phyloP scores from a whole-genome alignment of 2,329 filamentous ascomycete species.

The Fusarium continuum region DNA sequence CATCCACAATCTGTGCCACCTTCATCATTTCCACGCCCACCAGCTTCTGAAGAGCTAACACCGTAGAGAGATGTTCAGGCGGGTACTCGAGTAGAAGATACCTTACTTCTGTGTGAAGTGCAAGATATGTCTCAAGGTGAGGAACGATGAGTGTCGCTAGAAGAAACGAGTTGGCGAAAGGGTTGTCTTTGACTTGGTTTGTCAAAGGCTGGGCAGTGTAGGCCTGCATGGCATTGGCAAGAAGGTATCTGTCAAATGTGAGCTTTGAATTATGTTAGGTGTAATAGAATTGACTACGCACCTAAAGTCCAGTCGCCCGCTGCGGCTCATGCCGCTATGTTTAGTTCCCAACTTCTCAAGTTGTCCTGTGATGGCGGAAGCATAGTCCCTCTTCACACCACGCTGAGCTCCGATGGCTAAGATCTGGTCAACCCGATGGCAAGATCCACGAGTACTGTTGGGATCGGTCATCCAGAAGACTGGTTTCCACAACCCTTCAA shows the following conservation, averaged over 20 bases:
- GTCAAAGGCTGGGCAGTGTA: constrained; percentile 61
- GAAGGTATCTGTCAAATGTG: constrained; percentile 59
- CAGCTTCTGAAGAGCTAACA: constrained; percentile 66
- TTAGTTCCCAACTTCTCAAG: constrained; percentile 65
- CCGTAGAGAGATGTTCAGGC: constrained; percentile 63
- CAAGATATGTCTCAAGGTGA: constrained; percentile 68
- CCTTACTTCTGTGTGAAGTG: constrained; percentile 60
- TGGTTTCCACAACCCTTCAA: constrained; percentile 62
- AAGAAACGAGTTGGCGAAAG: constrained; percentile 62
- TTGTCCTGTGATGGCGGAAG: constrained; percentile 58
- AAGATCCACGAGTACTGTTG: constrained; percentile 44
- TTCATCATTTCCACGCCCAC: constrained; percentile 66
- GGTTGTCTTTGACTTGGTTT: constrained; percentile 62
- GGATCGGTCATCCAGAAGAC: constrained; percentile 55
- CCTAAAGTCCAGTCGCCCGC: constrained; percentile 68
- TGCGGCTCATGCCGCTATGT: constrained; percentile 59
- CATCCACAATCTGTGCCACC: constrained; percentile 65
- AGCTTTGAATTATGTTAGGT: not conserved
- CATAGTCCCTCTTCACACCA: constrained; percentile 61
- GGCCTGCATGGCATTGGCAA: constrained; percentile 68
- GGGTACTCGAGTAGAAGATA: constrained; percentile 70
- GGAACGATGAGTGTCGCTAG: constrained; percentile 68
- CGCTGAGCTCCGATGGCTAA: constrained; percentile 67
- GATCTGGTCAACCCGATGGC: constrained; percentile 63
- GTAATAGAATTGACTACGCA: constrained; percentile 45